A percentile compares a stretch with the other conserved stretches of the same genome.
Conservation (phyloP, 2,329 filamentous ascomycete species). For the Chaetothyriales sp. region DNA sequence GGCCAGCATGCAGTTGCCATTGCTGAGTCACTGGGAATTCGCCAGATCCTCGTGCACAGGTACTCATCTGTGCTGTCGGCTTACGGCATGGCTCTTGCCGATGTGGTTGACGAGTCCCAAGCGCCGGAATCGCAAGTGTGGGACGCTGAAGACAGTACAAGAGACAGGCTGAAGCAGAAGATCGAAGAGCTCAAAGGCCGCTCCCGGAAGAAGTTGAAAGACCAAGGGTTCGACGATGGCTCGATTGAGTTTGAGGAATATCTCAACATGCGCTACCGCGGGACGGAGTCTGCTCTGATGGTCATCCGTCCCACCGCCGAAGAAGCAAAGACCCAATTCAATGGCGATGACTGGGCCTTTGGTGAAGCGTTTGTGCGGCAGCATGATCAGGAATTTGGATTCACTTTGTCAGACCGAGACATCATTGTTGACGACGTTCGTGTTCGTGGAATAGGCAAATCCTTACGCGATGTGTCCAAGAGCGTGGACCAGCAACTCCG, state of each 20-base stretch:
- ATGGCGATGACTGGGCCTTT: slow-evolving; percentile 64
- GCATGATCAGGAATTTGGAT: slow-evolving; percentile 86
- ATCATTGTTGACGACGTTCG: slow-evolving; percentile 85
- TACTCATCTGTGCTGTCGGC: slow-evolving; percentile 88
- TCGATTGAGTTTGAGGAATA: slow-evolving; percentile 82
- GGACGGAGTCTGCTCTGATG: slow-evolving; percentile 86
- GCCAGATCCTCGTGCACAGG: slow-evolving; percentile 72
- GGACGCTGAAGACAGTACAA: slow-evolving; percentile 44
- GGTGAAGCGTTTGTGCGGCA: slow-evolving; percentile 72
- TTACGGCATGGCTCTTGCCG: slow-evolving; percentile 83
- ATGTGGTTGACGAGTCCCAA: slow-evolving; percentile 83
- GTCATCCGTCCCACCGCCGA: slow-evolving; percentile 58
- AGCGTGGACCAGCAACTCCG: slow-evolving; percentile 75
- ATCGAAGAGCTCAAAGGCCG: slow-evolving; percentile 69
- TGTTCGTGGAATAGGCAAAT: slow-evolving; percentile 78
- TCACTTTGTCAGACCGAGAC: slow-evolving; percentile 70
- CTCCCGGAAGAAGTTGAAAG: slow-evolving; percentile 51
- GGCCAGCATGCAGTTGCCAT: slow-evolving; percentile 90
- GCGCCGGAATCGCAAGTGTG: slow-evolving; percentile 44
- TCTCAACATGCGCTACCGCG: slow-evolving; percentile 82
- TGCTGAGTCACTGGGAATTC: slow-evolving; percentile 69
- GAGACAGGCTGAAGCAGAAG: slow-evolving; percentile 53
- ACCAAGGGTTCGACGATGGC: slow-evolving; percentile 64
- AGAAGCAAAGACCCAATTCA: slow-evolving; percentile 46
- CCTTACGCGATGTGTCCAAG: slow-evolving; percentile 63